These are phyloP conservation scores for Discostella pseudostelligera DNA, from an alignment of 108 stramenopile species.

Conservation along the genomic window DNA sequence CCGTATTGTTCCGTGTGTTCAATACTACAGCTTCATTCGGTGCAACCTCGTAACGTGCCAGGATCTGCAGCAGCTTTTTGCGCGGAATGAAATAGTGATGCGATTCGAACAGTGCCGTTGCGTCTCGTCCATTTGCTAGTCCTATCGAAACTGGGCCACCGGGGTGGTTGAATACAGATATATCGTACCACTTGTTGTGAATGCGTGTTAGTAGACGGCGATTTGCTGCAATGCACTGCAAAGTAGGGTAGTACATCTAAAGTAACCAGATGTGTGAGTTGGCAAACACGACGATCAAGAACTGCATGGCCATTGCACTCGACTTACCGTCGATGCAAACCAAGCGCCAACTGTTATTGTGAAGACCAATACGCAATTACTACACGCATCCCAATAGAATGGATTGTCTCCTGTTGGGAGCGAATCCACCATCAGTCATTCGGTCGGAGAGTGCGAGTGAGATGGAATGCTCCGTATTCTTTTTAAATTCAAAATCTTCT, in stretches of 20 bases:
- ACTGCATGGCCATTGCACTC: not conserved
- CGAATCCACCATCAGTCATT: not conserved
- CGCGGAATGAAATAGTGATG: conserved; percentile 47
- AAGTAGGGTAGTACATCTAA: too few relatives aligned
- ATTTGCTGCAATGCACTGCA: too few relatives aligned
- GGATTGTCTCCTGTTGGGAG: too few relatives aligned
- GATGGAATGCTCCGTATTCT: too few relatives aligned
- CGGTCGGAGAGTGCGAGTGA: too few relatives aligned
- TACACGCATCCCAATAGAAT: not conserved
- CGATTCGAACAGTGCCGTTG: conserved; percentile 56
- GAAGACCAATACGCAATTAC: not conserved
- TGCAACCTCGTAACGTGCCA: conserved; percentile 46
- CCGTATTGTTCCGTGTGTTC: conserved; percentile 23
- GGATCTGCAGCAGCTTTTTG: conserved; percentile 35
- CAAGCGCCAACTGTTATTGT: not conserved
- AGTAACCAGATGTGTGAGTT: too few relatives aligned
- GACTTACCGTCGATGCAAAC: not conserved
- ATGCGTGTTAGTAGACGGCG: conserved; percentile 39
- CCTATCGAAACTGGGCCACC: conserved; percentile 53
- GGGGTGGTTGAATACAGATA: conserved; percentile 52
- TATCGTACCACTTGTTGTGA: conserved; percentile 52
- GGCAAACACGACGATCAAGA: too few relatives aligned
- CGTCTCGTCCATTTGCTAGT: conserved; percentile 41
- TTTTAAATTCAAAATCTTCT: not conserved
- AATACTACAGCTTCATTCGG: not conserved